These are phyloP conservation scores for Myxozyma neglecta DNA, from an alignment of 805 yeast species.

Conservation along the genomic window DNA sequence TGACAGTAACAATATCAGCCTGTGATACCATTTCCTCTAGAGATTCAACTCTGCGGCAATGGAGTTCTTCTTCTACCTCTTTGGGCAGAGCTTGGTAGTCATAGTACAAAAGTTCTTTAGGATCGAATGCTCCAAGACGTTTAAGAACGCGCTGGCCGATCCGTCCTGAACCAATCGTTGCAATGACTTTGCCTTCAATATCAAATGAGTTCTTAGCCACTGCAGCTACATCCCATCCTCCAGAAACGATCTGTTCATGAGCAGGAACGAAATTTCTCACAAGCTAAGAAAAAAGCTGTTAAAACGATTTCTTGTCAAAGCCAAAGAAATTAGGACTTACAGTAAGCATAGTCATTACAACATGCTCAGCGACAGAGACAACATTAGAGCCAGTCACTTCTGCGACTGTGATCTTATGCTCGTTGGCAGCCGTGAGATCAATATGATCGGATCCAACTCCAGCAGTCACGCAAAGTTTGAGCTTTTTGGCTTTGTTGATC, in stretches of 20 bases:
- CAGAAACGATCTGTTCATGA: slow-evolving; percentile 61
- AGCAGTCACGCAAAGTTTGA: slow-evolving; percentile 71
- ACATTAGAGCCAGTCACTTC: slow-evolving; percentile 86
- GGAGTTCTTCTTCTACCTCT: slow-evolving; percentile 58
- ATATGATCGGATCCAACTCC: slow-evolving; percentile 86
- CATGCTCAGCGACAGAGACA: slow-evolving; percentile 79
- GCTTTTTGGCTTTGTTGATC: slow-evolving; percentile 65
- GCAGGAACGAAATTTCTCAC: slow-evolving; percentile 80
- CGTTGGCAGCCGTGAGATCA: slow-evolving; percentile 68
- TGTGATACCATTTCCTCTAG: slow-evolving; percentile 58
- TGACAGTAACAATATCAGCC: slow-evolving; percentile 73
- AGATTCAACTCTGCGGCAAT: slow-evolving; percentile 64
- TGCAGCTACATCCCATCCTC: slow-evolving; percentile 76
- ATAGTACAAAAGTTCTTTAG: slow-evolving; percentile 69
- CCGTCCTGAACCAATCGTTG: slow-evolving; percentile 82
- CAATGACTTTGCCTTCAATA: slow-evolving; percentile 70
- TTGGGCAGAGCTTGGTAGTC: slow-evolving; percentile 70
- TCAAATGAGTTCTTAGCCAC: slow-evolving; percentile 73
- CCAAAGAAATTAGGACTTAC: slow-evolving; percentile 11
- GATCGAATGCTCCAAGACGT: slow-evolving; percentile 69
- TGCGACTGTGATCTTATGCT: slow-evolving; percentile 61
- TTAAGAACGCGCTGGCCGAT: slow-evolving; percentile 76
- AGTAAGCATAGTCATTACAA: slow-evolving; percentile 66
- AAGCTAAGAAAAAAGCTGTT: slow-evolving; percentile 37
- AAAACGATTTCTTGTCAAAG: background rate